Evolutionary conservation across 352 stramenopile species (phyloP), one percentile per base, ranked within the genome.

Genomic region (Phytophthora pisi): DNA sequence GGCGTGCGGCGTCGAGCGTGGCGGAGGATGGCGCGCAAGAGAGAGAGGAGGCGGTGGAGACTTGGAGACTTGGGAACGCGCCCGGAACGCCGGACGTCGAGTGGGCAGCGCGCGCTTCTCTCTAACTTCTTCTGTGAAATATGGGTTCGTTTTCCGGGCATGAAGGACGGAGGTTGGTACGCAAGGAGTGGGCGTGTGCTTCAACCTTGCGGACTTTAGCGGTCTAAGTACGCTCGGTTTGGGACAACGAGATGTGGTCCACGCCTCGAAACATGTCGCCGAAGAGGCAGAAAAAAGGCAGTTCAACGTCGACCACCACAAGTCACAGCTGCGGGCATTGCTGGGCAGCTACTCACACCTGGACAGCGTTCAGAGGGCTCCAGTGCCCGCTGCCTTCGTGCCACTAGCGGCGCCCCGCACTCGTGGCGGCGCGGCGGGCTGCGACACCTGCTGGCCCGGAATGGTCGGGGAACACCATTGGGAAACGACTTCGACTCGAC

Each of bases 401-500:
- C 38, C 15, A 4, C 38, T 13, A 13, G 38, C 38, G 13, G 13
- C 38, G 15, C 38, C 38, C 11, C 38, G 38, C 38, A 20, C 13
- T 46, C 16, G 61, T 52, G 54, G 61, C 11, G 30, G 31, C 31
- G 13, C 10, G 26, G 13, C 10, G 26, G n/a, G 18, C 20, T 28
- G 18, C 52, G 30, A 31, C 47, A 64, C 47, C 26, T 59, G 55
- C 20, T 59, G 26, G 13, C 9, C 15, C 0, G 34, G 47, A 63
- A 68, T 53, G 31, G 53, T 51, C 53, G 36, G 40, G 24, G 61
- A 61, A 68, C 7, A 9, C 40, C 40, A 53, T 2, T 20, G 26
- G 20, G 60, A 68, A 72, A 64, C 65, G 24, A 57, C 61, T 51
- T 20, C 40, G 45, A 61, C 20, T 28, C 11, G 61, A 64, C 61